A percentile compares a stretch with the other conserved stretches of the same genome.
phyloP scores from a whole-genome alignment of 352 stramenopile species.

The Globisporangium paddicum region DNA sequence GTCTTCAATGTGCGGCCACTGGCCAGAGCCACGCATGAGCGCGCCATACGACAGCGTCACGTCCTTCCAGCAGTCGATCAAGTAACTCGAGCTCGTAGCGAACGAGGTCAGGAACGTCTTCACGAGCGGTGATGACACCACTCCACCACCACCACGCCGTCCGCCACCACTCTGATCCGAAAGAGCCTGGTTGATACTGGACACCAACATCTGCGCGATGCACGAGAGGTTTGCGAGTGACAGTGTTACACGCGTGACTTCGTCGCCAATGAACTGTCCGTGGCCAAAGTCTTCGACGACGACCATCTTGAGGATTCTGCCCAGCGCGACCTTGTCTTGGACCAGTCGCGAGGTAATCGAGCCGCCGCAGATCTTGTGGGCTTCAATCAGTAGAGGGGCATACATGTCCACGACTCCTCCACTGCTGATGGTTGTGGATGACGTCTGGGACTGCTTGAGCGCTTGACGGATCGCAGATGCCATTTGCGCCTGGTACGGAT shows the following conservation, averaged over 20 bases:
- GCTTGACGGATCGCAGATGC: slow-evolving; percentile 74
- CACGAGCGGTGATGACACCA: slow-evolving; percentile 32
- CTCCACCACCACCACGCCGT: slow-evolving; percentile 2
- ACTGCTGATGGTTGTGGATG: slow-evolving; percentile 2
- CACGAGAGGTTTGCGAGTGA: slow-evolving; percentile 60
- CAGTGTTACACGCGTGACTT: slow-evolving; percentile 45
- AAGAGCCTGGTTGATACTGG: slow-evolving; percentile 32
- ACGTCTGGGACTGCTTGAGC: slow-evolving; percentile 45
- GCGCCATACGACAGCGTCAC: slow-evolving; percentile 35
- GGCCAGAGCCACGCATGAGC: slow-evolving; percentile 38
- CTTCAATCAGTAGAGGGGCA: slow-evolving; percentile 63
- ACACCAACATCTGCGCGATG: slow-evolving; percentile 48
- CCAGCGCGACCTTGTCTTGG: slow-evolving; percentile 68
- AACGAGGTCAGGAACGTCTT: slow-evolving; percentile 58
- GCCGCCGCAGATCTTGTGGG: slow-evolving; percentile 51
- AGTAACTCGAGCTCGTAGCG: slow-evolving; percentile 23
- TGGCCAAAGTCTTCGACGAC: slow-evolving; percentile 58
- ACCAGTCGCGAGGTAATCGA: slow-evolving; percentile 49
- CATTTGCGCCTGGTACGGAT: slow-evolving; percentile 82
- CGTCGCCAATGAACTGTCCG: slow-evolving; percentile 52
- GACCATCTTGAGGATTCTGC: slow-evolving; percentile 59
- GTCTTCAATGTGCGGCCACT: slow-evolving; percentile 22
- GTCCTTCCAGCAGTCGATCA: slow-evolving; percentile 57
- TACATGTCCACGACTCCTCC: slow-evolving; percentile 43
- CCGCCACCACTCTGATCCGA: slow-evolving; percentile 5